These are phyloP conservation scores for Colletotrichum eremochloae DNA, from an alignment of 2,329 filamentous ascomycete genomes.

Conservation along the genomic window DNA sequence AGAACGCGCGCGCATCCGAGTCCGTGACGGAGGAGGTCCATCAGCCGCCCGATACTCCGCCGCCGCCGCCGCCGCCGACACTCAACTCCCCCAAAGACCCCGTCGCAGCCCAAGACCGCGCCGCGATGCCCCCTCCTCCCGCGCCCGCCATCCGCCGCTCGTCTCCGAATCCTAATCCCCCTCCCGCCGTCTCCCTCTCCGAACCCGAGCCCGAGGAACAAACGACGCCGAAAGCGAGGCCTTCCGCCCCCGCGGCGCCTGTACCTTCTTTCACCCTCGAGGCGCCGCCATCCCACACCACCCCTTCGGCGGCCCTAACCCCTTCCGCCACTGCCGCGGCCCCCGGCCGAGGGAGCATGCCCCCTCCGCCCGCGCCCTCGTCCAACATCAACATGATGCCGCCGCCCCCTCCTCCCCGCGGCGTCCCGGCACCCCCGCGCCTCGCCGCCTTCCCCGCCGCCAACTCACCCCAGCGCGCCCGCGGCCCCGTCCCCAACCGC, in stretches of 20 bases:
- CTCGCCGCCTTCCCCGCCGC: slow-evolving; percentile 42
- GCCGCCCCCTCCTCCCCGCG: slow-evolving; percentile 45
- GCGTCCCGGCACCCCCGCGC: slow-evolving; percentile 39
- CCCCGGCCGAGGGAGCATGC: slow-evolving; percentile 39
- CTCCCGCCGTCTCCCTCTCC: slow-evolving; percentile 17
- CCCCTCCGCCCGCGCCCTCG: slow-evolving; percentile 33
- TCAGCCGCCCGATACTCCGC: slow-evolving; percentile 34
- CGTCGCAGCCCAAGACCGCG: slow-evolving; percentile 46
- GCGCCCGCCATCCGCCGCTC: slow-evolving; percentile 37
- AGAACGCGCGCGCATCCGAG: neutral
- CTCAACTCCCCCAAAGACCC: slow-evolving; percentile 27
- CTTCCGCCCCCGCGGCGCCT: slow-evolving; percentile 46
- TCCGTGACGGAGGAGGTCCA: neutral
- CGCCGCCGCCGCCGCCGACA: slow-evolving; percentile 14
- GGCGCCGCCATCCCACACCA: slow-evolving; percentile 34
- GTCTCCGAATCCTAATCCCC: slow-evolving; percentile 15
- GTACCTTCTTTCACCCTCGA: slow-evolving; percentile 63
- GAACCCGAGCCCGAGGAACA: slow-evolving; percentile 56
- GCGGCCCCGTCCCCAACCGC: slow-evolving; percentile 52
- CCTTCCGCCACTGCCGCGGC: slow-evolving; percentile 44
- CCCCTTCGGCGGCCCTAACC: slow-evolving; percentile 35
- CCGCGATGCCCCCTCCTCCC: slow-evolving; percentile 53
- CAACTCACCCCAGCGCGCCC: slow-evolving; percentile 46
- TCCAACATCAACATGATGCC: slow-evolving; percentile 48
- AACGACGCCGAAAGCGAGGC: slow-evolving; percentile 65